Conservation (phyloP, 139 green algal species). For the Diplosphaera chodatii region DNA sequence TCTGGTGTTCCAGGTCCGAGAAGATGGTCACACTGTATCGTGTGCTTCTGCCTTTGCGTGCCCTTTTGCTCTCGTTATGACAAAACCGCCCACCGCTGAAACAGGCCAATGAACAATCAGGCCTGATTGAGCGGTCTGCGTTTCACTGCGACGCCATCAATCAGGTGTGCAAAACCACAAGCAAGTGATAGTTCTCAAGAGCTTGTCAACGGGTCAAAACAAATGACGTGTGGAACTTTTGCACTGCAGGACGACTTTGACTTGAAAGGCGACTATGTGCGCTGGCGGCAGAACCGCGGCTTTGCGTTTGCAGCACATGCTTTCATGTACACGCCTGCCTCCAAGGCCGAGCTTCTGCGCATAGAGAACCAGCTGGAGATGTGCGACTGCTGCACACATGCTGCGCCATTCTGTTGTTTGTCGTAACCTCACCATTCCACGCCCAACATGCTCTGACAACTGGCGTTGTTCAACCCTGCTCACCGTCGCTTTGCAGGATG, state of each 20-base stretch:
- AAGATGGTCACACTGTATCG: no score
- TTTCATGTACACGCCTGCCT: conserved; percentile 68
- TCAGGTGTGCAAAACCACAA: neutral
- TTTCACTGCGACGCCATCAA: neutral
- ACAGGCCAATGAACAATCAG: neutral
- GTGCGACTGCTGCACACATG: neutral
- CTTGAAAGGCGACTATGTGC: conserved; percentile 61
- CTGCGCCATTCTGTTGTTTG: neutral
- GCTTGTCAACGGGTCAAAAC: no score
- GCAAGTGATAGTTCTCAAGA: neutral
- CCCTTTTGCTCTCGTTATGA: no score
- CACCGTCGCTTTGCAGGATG: neutral
- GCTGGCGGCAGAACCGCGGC: conserved; percentile 37
- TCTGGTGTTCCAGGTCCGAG: neutral
- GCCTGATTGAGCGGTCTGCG: neutral
- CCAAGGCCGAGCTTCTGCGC: conserved; percentile 58
- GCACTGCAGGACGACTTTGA: conserved; percentile 69
- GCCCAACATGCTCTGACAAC: no score
- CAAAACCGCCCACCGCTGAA: no score
- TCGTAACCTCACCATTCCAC: no score
- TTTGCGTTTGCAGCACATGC: conserved; percentile 68
- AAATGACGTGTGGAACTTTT: no score
- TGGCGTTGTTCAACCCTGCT: no score
- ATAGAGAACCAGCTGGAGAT: conserved; percentile 52
- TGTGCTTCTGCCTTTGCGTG: no score